phyloP scores from a whole-genome alignment of 2,329 filamentous ascomycete genomes.

The Venturia effusa region DNA sequence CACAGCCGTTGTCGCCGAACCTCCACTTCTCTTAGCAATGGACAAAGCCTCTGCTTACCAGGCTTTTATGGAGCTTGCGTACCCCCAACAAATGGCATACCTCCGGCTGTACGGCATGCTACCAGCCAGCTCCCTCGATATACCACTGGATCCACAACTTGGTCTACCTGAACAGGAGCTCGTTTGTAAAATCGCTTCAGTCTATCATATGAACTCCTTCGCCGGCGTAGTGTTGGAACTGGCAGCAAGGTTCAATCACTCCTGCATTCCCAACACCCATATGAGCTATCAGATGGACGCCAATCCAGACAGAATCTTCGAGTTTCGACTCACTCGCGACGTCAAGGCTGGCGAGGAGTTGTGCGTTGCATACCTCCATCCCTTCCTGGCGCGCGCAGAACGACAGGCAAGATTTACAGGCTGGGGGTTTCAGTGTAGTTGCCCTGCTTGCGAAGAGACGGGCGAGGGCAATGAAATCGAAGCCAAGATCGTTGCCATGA shows the following conservation, averaged over 20 bases:
- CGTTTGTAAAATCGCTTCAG: neutral
- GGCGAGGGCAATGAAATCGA: neutral
- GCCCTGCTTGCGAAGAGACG: neutral
- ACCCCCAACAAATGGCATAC: neutral
- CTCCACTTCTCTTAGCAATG: neutral
- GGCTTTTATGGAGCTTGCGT: neutral
- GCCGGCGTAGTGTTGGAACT: too few relatives aligned
- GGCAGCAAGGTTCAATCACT: too few relatives aligned
- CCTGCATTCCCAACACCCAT: neutral
- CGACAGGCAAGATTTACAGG: neutral
- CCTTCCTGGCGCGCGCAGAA: neutral
- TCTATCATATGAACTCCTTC: neutral
- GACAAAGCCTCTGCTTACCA: neutral
- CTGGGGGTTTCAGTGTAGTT: conserved; percentile 3
- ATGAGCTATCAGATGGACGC: neutral
- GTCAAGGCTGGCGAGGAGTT: neutral
- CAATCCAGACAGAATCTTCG: neutral
- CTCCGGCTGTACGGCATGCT: neutral
- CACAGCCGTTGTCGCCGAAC: conserved; percentile 1
- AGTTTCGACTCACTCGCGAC: neutral
- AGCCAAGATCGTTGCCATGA: neutral
- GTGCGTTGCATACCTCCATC: neutral
- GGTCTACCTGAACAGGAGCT: neutral
- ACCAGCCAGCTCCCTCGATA: neutral
- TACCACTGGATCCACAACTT: neutral